Evolutionary conservation across 345 rosid species (phyloP).

Genomic region (Lumnitzera littorea): DNA sequence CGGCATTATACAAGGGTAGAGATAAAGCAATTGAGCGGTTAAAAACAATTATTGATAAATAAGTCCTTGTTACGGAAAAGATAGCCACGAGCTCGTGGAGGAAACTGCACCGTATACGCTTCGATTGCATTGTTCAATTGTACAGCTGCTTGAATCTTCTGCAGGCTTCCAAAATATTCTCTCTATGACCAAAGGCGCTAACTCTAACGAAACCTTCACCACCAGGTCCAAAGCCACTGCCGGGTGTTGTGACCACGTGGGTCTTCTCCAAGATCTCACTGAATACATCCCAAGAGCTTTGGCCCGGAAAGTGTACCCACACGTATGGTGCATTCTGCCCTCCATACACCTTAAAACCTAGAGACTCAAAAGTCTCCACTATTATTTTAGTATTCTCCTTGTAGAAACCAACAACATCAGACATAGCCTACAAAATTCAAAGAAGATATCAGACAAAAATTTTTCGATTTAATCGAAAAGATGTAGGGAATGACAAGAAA

Average conservation of each 20-base stretch:
- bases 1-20: too few species aligned
- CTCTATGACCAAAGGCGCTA: constrained; percentile 90
- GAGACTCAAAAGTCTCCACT: constrained; percentile 66
- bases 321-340: constrained; percentile 90
- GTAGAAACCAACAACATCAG: constrained; percentile 78
- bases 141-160: constrained; percentile 82
- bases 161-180: constrained; percentile 82
- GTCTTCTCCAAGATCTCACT: constrained; percentile 86
- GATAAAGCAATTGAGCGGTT: too few species aligned
- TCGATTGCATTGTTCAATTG: constrained; percentile 24
- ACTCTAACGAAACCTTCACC: constrained; percentile 94
- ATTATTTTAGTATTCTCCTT: constrained; percentile 82
- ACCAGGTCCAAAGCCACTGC: constrained; percentile 94
- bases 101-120: too few species aligned
- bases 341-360: constrained; percentile 80
- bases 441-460: background rate
- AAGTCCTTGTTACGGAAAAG: too few species aligned
- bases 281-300: constrained; percentile 94
- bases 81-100: too few species aligned
- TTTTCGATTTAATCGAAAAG: background rate
- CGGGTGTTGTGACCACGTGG: constrained; percentile 89
- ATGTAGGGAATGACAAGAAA: too few species aligned
- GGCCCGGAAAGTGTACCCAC: constrained; percentile 97
- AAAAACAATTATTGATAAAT: too few species aligned
- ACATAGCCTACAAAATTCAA: constrained; percentile 57